Evolutionary conservation across 352 stramenopile genomes (phyloP).

Genomic region (Elongisporangium undulatum): DNA sequence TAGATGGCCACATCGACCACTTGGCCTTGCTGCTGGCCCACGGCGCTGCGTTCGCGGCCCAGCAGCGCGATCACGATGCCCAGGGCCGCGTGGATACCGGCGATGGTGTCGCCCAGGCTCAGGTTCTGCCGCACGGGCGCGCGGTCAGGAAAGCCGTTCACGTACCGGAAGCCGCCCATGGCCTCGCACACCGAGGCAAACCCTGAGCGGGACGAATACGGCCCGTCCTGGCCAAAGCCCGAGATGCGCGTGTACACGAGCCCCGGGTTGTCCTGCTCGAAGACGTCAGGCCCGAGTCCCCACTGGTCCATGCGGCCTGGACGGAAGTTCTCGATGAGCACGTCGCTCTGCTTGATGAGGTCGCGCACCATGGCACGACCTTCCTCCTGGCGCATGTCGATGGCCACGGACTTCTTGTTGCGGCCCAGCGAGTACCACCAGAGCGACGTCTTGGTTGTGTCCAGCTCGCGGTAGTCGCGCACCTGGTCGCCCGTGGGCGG

Average conservation of each 20-base stretch:
- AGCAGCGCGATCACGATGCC: conserved; percentile 80
- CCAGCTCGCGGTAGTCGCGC: conserved; percentile 73
- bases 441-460: conserved; percentile 68
- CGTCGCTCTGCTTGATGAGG: conserved; percentile 69
- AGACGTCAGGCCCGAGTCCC: conserved; percentile 70
- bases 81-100: conserved; percentile 76
- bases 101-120: conserved; percentile 80
- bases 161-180: conserved; percentile 82
- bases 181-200: conserved; percentile 87
- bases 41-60: conserved; percentile 43
- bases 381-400: conserved; percentile 75
- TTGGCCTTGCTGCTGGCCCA: conserved; percentile 35
- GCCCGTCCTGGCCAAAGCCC: conserved; percentile 79
- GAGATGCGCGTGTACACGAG: conserved; percentile 85
- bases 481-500: conserved; percentile 80
- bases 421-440: conserved; percentile 89
- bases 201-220: conserved; percentile 68
- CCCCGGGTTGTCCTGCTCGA: conserved; percentile 69
- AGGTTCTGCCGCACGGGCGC: conserved; percentile 78
- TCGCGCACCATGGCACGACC: conserved; percentile 65
- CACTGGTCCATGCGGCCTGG: conserved; percentile 87
- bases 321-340: conserved; percentile 88
- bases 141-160: conserved; percentile 83
- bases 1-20: conserved; percentile 87
- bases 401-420: conserved; percentile 83